These are phyloP conservation scores for Dimargaris verticillata DNA, from an alignment of 192 early-diverging fungal genomes.

Conservation along the genomic window DNA sequence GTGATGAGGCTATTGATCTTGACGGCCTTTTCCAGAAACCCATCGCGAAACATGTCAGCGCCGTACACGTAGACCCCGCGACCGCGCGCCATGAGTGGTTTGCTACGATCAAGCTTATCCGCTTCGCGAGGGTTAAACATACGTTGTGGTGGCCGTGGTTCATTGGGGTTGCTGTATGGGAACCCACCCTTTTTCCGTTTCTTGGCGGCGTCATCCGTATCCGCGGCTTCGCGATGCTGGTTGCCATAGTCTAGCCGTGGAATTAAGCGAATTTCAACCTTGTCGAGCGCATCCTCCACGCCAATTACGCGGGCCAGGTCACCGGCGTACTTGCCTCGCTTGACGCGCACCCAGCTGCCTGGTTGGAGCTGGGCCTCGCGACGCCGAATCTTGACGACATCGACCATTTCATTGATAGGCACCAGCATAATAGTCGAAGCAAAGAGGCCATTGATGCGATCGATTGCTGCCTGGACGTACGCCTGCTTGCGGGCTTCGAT, in stretches of 20 bases:
- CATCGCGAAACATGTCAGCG: slow-evolving; percentile 44
- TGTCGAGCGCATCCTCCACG: slow-evolving; percentile 47
- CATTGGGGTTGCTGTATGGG: slow-evolving; percentile 9
- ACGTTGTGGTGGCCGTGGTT: slow-evolving; percentile 47
- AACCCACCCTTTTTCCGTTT: slow-evolving; percentile 43
- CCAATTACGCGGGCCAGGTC: slow-evolving; percentile 74
- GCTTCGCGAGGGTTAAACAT: slow-evolving; percentile 54
- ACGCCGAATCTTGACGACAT: slow-evolving; percentile 61
- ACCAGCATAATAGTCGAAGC: slow-evolving; percentile 55
- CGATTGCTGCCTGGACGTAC: slow-evolving; percentile 60
- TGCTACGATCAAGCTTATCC: slow-evolving; percentile 26
- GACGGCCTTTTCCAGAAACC: slow-evolving; percentile 74
- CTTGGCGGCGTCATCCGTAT: slow-evolving; percentile 21
- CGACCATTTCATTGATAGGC: slow-evolving; percentile 81
- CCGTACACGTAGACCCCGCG: slow-evolving; percentile 41
- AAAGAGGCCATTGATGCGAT: slow-evolving; percentile 63
- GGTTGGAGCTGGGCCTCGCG: slow-evolving; percentile 34
- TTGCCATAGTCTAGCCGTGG: slow-evolving; percentile 56
- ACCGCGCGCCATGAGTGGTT: slow-evolving; percentile 34
- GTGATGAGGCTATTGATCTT: slow-evolving; percentile 43
- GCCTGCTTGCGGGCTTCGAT: slow-evolving; percentile 69
- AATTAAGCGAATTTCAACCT: slow-evolving; percentile 49
- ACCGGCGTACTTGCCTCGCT: slow-evolving; percentile 80
- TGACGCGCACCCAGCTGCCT: slow-evolving; percentile 75
- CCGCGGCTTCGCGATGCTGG: slow-evolving; percentile 9